phyloP scores from a whole-genome alignment of 2,329 filamentous ascomycete genomes.

The Graphilbum sp. region DNA sequence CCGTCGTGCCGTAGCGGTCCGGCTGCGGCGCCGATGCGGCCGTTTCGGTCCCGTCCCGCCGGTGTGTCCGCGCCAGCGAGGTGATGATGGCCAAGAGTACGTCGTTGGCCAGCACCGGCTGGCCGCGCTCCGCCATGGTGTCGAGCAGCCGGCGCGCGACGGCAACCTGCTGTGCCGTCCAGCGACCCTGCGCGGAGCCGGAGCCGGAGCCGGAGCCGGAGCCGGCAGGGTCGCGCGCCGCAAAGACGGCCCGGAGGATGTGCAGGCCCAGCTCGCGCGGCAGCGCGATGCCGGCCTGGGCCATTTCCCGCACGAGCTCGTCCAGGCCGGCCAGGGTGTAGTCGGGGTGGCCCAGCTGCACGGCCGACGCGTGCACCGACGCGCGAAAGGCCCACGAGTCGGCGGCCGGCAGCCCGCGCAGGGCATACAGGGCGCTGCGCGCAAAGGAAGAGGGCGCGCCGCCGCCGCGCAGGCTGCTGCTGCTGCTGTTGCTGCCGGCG shows the following conservation, averaged over 20 bases:
- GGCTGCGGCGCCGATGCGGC: not conserved
- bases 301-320: constrained; percentile 21
- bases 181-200: too few relatives aligned
- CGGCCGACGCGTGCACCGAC: constrained; percentile 14
- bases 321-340: constrained; percentile 9
- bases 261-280: constrained; percentile 18
- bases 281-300: constrained; percentile 20
- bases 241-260: constrained; percentile 24
- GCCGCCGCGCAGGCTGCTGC: too few relatives aligned
- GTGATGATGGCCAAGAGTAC: constrained; percentile 34
- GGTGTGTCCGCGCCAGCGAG: constrained; percentile 17
- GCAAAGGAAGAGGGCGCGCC: constrained; percentile 1
- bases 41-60: not conserved
- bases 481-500: not conserved
- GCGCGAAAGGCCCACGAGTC: constrained; percentile 19
- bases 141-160: constrained; percentile 27
- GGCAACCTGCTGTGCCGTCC: constrained; percentile 15
- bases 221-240: too few relatives aligned
- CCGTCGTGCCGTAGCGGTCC: not conserved
- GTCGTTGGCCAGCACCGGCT: constrained; percentile 25
- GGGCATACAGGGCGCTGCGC: not conserved
- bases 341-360: constrained; percentile 5
- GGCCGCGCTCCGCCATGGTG: constrained; percentile 27
- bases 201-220: too few relatives aligned
- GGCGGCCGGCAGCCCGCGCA: constrained; percentile 12